phyloP scores from a whole-genome alignment of 177 flowering plant species.

The Vitis hybrid region DNA sequence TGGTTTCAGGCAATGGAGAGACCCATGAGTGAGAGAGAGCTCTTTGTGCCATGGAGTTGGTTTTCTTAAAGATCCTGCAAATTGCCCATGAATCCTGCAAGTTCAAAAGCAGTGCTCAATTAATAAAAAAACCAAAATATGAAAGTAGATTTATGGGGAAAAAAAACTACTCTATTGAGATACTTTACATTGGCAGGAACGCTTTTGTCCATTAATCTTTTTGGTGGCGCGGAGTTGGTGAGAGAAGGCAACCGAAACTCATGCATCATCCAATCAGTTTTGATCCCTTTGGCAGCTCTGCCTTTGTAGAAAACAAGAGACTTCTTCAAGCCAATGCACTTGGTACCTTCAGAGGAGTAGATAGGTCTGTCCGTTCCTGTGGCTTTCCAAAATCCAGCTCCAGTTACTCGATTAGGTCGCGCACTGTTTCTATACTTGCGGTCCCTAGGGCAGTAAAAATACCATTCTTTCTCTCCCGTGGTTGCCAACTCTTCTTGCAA shows the following conservation, averaged over 20 bases:
- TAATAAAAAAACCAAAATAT: too few species aligned
- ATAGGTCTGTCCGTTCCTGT: conserved; percentile 92
- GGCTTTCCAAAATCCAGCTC: conserved; percentile 98
- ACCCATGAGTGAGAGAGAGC: conserved; percentile 83
- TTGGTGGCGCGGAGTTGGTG: conserved; percentile 36
- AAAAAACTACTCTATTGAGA: neutral
- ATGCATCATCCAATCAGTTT: conserved; percentile 99
- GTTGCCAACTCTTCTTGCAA: conserved; percentile 58
- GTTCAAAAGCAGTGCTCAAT: too few species aligned
- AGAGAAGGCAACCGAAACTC: conserved; percentile 89
- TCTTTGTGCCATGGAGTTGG: conserved; percentile 71
- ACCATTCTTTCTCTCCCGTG: conserved; percentile 90
- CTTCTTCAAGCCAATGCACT: conserved; percentile 92
- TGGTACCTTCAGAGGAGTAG: conserved; percentile 70
- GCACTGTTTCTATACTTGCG: conserved; percentile 87
- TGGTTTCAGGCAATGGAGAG: conserved; percentile 31
- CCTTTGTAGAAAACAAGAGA: conserved; percentile 95
- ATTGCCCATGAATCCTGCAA: conserved; percentile 96
- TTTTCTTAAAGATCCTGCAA: conserved; percentile 94
- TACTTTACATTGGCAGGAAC: conserved; percentile 61
- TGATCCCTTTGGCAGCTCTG: conserved; percentile 86
- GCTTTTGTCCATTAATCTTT: conserved; percentile 42
- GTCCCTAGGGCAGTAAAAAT: conserved; percentile 93
- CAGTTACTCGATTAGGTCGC: conserved; percentile 87
- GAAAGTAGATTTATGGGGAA: neutral